Base-by-base conservation (phyloP, 2,329 filamentous ascomycete genomes). In the Curvularia lunata region DNA sequence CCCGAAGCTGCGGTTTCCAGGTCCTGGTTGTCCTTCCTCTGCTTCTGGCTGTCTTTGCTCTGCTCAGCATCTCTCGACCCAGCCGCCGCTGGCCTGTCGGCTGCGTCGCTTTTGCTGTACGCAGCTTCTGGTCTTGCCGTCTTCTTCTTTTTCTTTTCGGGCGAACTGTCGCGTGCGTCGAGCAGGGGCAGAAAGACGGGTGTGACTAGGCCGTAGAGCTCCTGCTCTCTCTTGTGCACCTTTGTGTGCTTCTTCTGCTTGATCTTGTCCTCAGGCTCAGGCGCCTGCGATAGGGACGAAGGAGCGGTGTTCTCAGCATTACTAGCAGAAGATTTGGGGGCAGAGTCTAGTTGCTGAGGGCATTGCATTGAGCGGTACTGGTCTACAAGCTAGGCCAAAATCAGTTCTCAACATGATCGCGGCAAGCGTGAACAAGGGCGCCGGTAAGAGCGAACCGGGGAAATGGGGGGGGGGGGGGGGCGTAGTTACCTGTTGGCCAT, bases 161-260 rank as follows among this genome's bases (percentile, higher is more conserved):
- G 59, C 52, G 67, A 56, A 13, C 54, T 54, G 25, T 71, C 68
- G 50, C 64, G 61, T 30, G 72, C 72, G 51, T 77, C 75, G 30
- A 77, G 65, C 58, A 77, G 62, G 42, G 75, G 75, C 38, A 77
- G 66, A 52, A 76, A 77, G 7, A 72, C 68, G 12, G 72, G 73
- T 34, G 74, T 75, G 27, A 75, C 69, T 49, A 77, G 64, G 37
- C 74, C 74, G 56, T 69, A 74, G 28, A 77, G 72, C 62, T 77
- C 75, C 42, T 72, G 63, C 59, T 77, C 75, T 48, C 74, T 69
- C 64, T 77, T 75, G 61, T 76, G 73, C 27, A 76, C 73, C 49
- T 71, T 70, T 48, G 68, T 70, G 64, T 74, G 70, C 64, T 75
- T 76, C 48, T 67, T 71, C 37, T 66, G 69, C 66, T 71, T 74